Base-by-base conservation (phyloP, 768 basidiomycete genomes). In the Gymnopilus dilepis region DNA sequence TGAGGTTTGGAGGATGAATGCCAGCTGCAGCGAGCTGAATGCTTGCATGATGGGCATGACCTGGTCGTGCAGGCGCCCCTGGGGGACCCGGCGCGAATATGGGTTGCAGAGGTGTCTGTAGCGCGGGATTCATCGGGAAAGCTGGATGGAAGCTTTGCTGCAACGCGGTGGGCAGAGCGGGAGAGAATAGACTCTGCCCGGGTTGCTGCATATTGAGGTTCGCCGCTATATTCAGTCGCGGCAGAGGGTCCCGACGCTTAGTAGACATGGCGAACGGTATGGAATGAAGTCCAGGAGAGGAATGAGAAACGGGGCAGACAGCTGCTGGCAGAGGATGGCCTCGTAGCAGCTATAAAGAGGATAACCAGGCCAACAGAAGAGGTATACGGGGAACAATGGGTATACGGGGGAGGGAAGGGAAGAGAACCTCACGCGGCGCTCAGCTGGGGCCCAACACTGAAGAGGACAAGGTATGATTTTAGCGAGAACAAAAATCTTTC, bases 31-130 rank as follows among this genome's bases (percentile, higher is more conserved):
- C 83, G 31, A 90, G 77, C 61, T 88, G 88, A 15, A 91, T 76
- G 71, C 88, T 91, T 19, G 87, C 79, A 53, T 76, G 77, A 28
- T 80, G 81, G 42, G 79, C 80, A 62, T 86, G 83, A 2, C 75
- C 69, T 0, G 87, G 86, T 40, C 85, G 84, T 47, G 73, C 78
- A 1, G 86, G 86, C 1, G 80, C 79, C 26, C 74, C 77, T 24
- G 83, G 82, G 5, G 80, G 82, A 34, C 78, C 81, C 1, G n/a
- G n/a, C n/a, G 78, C 76, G 62, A 90, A 90, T 74, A 87, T 89
- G 19, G 84, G 72, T 69, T 92, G 91, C 79, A 92, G 86, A 45
- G 90, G 91, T 4, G 89, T 91, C 70, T 89, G 90, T 53, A 91
- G 75, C 50, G 83, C 65, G 58, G 76, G 80, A 59, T 67, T 74